These are phyloP conservation scores for Fusarium transvaalense DNA, from an alignment of 2,329 filamentous ascomycete species.

Conservation along the genomic window DNA sequence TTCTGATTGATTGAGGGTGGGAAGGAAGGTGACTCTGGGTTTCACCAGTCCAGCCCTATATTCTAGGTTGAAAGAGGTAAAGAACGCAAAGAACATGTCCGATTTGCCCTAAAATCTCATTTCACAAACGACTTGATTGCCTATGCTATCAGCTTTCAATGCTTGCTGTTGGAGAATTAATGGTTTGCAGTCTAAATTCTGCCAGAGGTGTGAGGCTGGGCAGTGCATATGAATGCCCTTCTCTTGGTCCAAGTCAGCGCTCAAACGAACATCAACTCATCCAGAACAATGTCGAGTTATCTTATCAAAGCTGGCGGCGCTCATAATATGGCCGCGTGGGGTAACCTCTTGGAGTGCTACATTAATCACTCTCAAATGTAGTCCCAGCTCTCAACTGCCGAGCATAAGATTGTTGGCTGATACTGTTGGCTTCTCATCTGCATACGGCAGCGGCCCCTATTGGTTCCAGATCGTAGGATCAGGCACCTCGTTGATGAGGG, in stretches of 20 bases:
- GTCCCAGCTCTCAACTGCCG: not conserved
- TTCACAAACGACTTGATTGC: too few relatives aligned
- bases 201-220: not conserved
- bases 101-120: not conserved
- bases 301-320: too few relatives aligned
- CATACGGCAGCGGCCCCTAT: slow-evolving; percentile 6
- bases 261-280: not conserved
- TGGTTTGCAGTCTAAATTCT: not conserved
- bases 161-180: not conserved
- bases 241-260: too few relatives aligned
- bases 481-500: not conserved
- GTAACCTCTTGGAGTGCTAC: too few relatives aligned
- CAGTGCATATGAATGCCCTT: not conserved
- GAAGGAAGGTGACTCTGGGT: not conserved
- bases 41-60: not conserved
- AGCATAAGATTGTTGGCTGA: not conserved
- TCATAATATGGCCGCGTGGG: too few relatives aligned
- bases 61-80: not conserved
- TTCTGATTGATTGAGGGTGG: not conserved
- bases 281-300: too few relatives aligned
- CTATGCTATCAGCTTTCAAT: not conserved
- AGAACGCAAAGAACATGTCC: not conserved
- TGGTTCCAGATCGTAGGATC: slow-evolving; percentile 4
- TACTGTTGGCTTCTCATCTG: not conserved
- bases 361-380: not conserved